These are phyloP conservation scores for Flaveria linearis DNA, from an alignment of 129 eudicot species.

Conservation along the genomic window DNA sequence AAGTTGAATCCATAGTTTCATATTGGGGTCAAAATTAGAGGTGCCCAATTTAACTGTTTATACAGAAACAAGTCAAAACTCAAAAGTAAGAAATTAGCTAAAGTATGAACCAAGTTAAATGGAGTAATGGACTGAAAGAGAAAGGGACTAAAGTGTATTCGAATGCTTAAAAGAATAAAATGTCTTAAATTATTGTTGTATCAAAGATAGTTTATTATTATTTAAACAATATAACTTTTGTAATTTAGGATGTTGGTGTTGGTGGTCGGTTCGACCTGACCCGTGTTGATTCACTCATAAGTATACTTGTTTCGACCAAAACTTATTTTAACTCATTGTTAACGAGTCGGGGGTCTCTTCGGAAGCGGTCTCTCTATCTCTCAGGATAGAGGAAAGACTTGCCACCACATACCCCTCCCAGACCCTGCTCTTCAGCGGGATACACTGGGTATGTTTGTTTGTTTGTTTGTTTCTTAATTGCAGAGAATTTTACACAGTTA, in stretches of 20 bases:
- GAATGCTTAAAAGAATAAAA: background rate
- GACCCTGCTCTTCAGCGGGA: too few relatives aligned
- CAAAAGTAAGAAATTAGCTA: background rate
- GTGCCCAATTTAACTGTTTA: background rate
- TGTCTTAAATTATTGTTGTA: background rate
- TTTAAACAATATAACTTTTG: background rate
- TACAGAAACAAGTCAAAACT: background rate
- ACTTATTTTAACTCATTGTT: background rate
- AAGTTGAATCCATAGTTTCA: background rate
- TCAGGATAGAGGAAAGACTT: too few relatives aligned
- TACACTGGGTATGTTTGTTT: too few relatives aligned
- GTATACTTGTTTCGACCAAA: background rate
- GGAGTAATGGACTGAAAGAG: background rate
- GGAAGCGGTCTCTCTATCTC: too few relatives aligned
- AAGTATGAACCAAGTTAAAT: background rate
- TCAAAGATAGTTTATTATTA: background rate
- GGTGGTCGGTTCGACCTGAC: background rate
- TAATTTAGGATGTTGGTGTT: background rate
- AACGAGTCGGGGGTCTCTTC: too few relatives aligned
- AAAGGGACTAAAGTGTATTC: background rate
- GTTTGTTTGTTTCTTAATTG: too few relatives aligned
- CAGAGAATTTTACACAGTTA: too few relatives aligned
- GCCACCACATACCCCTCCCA: too few relatives aligned
- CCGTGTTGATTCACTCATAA: background rate
- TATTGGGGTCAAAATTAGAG: constrained; percentile 3